Base-by-base conservation (phyloP, 208 protist genomes). In the Trypanosoma theileri region DNA sequence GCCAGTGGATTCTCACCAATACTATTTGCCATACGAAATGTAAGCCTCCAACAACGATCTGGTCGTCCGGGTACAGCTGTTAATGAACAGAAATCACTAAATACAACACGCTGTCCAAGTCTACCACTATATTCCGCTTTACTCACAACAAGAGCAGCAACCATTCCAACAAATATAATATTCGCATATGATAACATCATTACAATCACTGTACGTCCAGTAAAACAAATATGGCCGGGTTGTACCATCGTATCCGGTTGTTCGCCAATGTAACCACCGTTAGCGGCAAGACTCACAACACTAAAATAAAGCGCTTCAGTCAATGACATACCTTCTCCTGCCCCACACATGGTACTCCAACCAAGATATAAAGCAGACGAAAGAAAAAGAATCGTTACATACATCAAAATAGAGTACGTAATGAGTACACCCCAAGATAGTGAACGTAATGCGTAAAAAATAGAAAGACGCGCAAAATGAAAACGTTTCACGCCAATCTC, bases 211-310 rank as follows among this genome's bases (percentile, higher is more conserved):
- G 86, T 91, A 52, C 89, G 84, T 14, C 86, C 86, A 16, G 70
- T 59, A 70, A 90, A 95, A 79, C 89, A 95, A 12, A 80, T 0
- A 75, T 88, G 63, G 0, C 50, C 66, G 6, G 89, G 79, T 52
- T 89, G 69, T 0, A 74, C 64, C 86, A 95, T 93, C 14, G 79
- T 85, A 16, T 75, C 69, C 11, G 17, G 60, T 54, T 84, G 82
- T 66, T 95, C 89, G 42, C 89, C 89, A 51, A 92, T 71, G 68
- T 95, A 95, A 16, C 89, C 89, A 24, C 89, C 89, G 51, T 95
- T 95, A 8, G 89, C 89, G 22, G 89, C 86, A 3, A 95, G 76
- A 45, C 84, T 91, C 19, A 95, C 89, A 12, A 93, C 74, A 3
- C 85, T 86, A 65, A 95, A 95, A 76, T 95, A 95, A 31, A 91